Evolutionary conservation across 192 early-diverging fungal species (phyloP).

Genomic region (Coemansia sp.): DNA sequence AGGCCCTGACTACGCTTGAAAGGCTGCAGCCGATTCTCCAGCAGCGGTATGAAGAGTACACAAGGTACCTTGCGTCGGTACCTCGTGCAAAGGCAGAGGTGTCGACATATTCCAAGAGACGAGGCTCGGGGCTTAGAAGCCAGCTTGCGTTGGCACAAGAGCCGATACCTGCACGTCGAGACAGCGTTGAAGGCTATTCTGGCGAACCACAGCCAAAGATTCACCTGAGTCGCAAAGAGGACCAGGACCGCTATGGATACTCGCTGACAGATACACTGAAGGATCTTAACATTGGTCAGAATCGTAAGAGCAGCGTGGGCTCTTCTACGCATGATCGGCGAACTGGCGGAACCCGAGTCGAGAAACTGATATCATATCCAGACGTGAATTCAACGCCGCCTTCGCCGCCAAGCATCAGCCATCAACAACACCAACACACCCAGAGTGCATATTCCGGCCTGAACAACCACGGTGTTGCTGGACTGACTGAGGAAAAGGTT

Average conservation of each 20-base stretch:
- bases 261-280: slow-evolving; percentile 1
- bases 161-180: background rate
- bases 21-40: slow-evolving; percentile 60
- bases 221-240: slow-evolving; percentile 22
- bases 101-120: slow-evolving; percentile 31
- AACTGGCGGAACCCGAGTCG: background rate
- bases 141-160: slow-evolving; percentile 5
- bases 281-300: slow-evolving; percentile 2
- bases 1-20: slow-evolving; percentile 59
- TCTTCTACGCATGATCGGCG: background rate
- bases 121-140: slow-evolving; percentile 10
- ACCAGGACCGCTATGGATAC: slow-evolving; percentile 12
- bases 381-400: background rate
- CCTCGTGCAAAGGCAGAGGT: slow-evolving; percentile 29
- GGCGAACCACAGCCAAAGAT: slow-evolving; percentile 4
- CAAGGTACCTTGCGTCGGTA: slow-evolving; percentile 38
- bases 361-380: slow-evolving; percentile 9
- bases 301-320: background rate
- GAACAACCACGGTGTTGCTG: background rate
- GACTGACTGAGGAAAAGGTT: background rate
- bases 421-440: background rate
- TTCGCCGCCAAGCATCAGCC: background rate
- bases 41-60: slow-evolving; percentile 56
- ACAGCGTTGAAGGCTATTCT: background rate
- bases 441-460: background rate